Base-by-base conservation (phyloP, 2,329 filamentous ascomycete species). In the Ophiostoma montium region DNA sequence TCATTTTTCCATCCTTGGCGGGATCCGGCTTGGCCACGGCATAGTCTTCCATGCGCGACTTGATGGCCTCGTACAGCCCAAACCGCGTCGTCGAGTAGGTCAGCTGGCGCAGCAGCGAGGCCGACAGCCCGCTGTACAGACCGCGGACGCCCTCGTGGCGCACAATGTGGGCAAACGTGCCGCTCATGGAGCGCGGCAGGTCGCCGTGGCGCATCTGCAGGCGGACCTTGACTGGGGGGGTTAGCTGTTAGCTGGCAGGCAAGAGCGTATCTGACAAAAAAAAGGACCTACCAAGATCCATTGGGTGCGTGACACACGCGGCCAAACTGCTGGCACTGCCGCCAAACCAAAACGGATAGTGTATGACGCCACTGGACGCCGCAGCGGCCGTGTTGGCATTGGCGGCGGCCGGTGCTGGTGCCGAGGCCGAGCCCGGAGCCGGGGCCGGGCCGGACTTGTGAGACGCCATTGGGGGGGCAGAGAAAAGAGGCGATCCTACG, bases 41-140 rank as follows among this genome's bases (percentile, higher is more conserved):
- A 30, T 46, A 58, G 56, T 46, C 62, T 56, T 78, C 76, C 61
- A 82, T 73, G 47, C 74, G 76, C 21, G 76, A 69, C 68, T 98
- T 98, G 52, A 96, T 73, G 57, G 94, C 81, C 68, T 96, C 92
- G 71, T 98, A 98, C 55, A 95, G 80, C 55, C 88, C 92, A 69
- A 98, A 98, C 45, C 92, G 86, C 35, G 88, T 92, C 46, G 92
- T 98, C 52, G 85, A 92, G 71, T 98, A 98, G 52, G 92, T 96
- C 57, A 89, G 76, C 70, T 96, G 92, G 56, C 92, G 89, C 51
- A 96, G 76, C 45, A 96, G 77, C 50, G 89, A 92, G 57, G 92
- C 92, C 2, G 89, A 94, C 52, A 96, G 80, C 68, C 92, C 92
- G 60, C 77, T 82, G 68, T 98, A 98, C 44, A 98, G 75, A 27